These are phyloP conservation scores for Penicillium bovifimosum DNA, from an alignment of 495 filamentous ascomycete genomes.

Conservation along the genomic window DNA sequence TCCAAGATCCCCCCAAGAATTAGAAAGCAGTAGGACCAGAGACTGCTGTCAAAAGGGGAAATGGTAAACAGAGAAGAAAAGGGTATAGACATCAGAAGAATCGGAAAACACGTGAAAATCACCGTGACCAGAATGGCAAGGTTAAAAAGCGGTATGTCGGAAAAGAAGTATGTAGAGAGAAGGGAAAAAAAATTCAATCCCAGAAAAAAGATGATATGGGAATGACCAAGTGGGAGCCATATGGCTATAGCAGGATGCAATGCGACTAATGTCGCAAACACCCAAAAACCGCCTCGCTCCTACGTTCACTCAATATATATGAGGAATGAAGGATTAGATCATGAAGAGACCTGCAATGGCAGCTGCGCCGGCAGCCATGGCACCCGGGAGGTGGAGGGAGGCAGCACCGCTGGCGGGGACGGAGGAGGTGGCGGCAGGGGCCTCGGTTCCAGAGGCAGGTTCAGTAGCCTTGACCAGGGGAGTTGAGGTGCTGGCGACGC, in stretches of 20 bases:
- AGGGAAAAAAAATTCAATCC: slow-evolving; percentile 7
- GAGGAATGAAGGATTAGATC: slow-evolving; percentile 25
- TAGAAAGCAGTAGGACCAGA: slow-evolving; percentile 3
- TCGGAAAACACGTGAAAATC: slow-evolving; percentile 23
- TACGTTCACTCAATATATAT: not conserved
- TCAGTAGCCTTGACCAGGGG: slow-evolving; percentile 17
- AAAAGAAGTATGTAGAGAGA: slow-evolving; percentile 16
- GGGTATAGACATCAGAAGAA: slow-evolving; percentile 29
- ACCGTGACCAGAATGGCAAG: slow-evolving; percentile 12
- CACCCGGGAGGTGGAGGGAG: slow-evolving; percentile 29
- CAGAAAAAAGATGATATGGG: not conserved
- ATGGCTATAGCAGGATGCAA: not conserved
- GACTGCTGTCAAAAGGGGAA: slow-evolving; percentile 11
- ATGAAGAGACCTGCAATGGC: slow-evolving; percentile 41
- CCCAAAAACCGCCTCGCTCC: slow-evolving; percentile 12
- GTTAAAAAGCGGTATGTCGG: slow-evolving; percentile 10
- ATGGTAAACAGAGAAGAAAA: slow-evolving; percentile 12
- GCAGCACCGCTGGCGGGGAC: slow-evolving; percentile 25
- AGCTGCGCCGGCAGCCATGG: slow-evolving; percentile 34
- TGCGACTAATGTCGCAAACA: slow-evolving; percentile 8
- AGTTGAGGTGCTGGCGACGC: slow-evolving; percentile 15
- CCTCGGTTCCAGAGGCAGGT: not conserved
- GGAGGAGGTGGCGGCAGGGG: slow-evolving; percentile 16
- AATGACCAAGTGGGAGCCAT: not conserved
- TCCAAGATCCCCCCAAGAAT: slow-evolving; percentile 11